Conservation (phyloP, 73 alveolate genomes). For the Paramecium octaurelia region DNA sequence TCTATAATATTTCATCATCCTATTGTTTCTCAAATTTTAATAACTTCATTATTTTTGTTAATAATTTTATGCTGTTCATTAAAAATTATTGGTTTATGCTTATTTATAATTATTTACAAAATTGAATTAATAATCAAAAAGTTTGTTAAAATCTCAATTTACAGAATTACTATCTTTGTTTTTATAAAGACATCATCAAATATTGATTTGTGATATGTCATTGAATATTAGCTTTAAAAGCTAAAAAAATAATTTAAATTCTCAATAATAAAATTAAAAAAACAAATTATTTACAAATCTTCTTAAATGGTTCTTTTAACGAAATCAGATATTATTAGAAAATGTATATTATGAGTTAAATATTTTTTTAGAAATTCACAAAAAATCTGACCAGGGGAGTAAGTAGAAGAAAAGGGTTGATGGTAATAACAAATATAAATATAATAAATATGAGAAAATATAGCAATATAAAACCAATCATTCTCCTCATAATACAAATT, state of each 20-base stretch:
- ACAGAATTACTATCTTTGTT: not conserved
- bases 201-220: not conserved
- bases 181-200: not conserved
- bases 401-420: not conserved
- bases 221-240: not conserved
- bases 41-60: no score
- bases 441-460: slow-evolving; percentile 22
- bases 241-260: not conserved
- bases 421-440: slow-evolving; percentile 20
- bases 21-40: no score
- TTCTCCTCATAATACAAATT: slow-evolving; percentile 20
- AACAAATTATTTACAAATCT: not conserved
- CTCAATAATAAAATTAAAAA: not conserved
- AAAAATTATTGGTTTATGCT: not conserved
- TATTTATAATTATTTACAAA: no score
- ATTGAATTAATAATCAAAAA: not conserved
- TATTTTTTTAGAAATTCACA: not conserved
- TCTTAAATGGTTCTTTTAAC: slow-evolving; percentile 20
- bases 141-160: not conserved
- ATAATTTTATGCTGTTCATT: no score
- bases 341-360: not conserved
- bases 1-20: not conserved
- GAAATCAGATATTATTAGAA: slow-evolving; percentile 21
- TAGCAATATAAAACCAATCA: slow-evolving; percentile 29
- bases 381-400: not conserved